These are phyloP conservation scores for Picea abies DNA, from an alignment of 83 land plant genomes.

Conservation along the genomic window DNA sequence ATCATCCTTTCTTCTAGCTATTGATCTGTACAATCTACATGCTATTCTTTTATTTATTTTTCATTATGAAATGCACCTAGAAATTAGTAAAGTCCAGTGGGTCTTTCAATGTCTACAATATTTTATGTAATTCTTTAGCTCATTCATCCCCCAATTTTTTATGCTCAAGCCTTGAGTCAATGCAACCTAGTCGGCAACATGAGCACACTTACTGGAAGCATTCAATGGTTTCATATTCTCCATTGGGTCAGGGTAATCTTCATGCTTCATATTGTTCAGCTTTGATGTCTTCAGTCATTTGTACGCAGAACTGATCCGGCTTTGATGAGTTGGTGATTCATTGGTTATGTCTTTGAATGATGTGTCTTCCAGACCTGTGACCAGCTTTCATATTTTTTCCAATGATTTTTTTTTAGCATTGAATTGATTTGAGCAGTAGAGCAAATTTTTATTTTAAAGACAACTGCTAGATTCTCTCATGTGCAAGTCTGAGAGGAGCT, in stretches of 20 bases:
- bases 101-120: not conserved
- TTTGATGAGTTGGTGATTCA: not conserved
- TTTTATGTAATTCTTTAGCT: not conserved
- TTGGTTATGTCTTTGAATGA: not conserved
- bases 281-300: not conserved
- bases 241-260: conserved; percentile 12
- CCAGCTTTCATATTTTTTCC: not conserved
- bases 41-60: conserved; percentile 12
- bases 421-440: conserved; percentile 2
- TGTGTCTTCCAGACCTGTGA: conserved; percentile 3
- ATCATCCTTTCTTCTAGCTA: not conserved
- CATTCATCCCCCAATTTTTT: not conserved
- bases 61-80: not conserved
- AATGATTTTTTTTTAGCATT: not conserved
- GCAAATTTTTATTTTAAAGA: conserved; percentile 7
- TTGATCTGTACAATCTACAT: conserved; percentile 3
- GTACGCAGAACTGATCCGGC: not conserved
- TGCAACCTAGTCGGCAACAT: conserved; percentile 6
- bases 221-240: not conserved
- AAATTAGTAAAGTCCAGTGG: not conserved
- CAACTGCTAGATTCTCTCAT: conserved; percentile 9
- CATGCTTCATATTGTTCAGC: not conserved
- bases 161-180: conserved; percentile 1
- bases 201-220: conserved; percentile 16
- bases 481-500: not conserved